Conservation (phyloP, 164 flowering plant species). For the Umbellularia californica region DNA sequence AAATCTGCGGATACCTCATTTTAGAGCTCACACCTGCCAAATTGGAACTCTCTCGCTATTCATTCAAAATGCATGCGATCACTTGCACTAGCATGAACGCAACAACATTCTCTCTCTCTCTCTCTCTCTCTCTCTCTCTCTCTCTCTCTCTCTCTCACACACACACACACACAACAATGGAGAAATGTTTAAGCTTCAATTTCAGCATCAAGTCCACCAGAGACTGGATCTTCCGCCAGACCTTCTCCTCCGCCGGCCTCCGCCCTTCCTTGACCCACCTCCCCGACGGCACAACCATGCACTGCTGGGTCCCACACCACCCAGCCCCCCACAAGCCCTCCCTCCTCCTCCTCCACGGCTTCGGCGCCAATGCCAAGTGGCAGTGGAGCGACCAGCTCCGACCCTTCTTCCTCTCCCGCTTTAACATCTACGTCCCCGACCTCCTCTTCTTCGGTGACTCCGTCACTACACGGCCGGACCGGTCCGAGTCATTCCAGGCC, state of each 20-base stretch:
- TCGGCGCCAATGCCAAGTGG: slow-evolving; percentile 50
- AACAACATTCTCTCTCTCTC: neutral
- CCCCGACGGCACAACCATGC: slow-evolving; percentile 32
- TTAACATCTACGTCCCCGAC: slow-evolving; percentile 36
- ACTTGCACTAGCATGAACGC: no score
- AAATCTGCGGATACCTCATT: no score
- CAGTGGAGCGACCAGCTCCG: slow-evolving; percentile 35
- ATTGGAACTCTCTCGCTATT: no score
- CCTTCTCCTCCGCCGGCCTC: slow-evolving; percentile 29
- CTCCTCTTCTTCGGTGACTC: slow-evolving; percentile 42
- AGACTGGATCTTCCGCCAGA: slow-evolving; percentile 22
- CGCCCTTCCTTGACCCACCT: slow-evolving; percentile 23
- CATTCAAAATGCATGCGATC: no score
- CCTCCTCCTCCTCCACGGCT: slow-evolving; percentile 33
- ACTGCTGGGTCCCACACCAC: slow-evolving; percentile 36
- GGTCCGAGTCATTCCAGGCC: slow-evolving; percentile 40
- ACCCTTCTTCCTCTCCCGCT: slow-evolving; percentile 17
- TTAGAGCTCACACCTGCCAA: no score
- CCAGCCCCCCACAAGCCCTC: slow-evolving; percentile 19
- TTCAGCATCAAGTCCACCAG: slow-evolving; percentile 35
- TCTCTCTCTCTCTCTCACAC: neutral
- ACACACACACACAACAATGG: slow-evolving; percentile 13
- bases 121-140: slow-evolving; percentile 1
- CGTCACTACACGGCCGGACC: slow-evolving; percentile 25
- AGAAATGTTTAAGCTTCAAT: slow-evolving; percentile 11